phyloP scores from a whole-genome alignment of 768 basidiomycete species.

The Rhodotorula kratochvilovae region DNA sequence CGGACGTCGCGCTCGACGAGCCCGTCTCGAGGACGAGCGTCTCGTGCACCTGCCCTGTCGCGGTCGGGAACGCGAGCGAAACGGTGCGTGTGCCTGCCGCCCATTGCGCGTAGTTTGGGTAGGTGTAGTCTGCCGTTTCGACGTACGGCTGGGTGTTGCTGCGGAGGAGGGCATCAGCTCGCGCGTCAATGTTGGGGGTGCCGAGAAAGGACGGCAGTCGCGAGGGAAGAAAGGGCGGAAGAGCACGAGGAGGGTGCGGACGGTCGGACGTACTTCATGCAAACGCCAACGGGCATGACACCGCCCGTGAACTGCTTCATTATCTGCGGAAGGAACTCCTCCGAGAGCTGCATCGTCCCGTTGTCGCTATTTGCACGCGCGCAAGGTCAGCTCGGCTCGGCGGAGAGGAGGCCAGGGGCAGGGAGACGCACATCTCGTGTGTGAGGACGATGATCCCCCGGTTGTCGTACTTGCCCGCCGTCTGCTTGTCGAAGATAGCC shows the following conservation, averaged over 20 bases:
- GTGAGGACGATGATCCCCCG: constrained; percentile 45
- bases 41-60: neutral
- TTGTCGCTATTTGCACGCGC: constrained; percentile 33
- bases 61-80: constrained; percentile 31
- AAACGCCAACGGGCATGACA: constrained; percentile 45
- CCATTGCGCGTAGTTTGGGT: constrained; percentile 34
- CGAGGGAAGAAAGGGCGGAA: neutral
- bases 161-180: neutral
- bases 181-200: too few species aligned
- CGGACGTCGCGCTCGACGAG: neutral
- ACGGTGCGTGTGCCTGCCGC: constrained; percentile 21
- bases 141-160: constrained; percentile 46
- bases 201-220: too few species aligned
- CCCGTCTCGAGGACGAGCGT: neutral
- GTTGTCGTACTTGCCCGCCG: constrained; percentile 43
- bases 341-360: constrained; percentile 46
- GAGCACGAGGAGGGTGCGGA: neutral
- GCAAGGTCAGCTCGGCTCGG: too few species aligned
- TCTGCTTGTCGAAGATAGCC: constrained; percentile 38
- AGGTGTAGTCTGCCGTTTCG: constrained; percentile 34
- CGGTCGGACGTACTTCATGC: constrained; percentile 23
- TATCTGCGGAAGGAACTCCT: constrained; percentile 43
- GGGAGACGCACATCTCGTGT: constrained; percentile 44
- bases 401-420: neutral
- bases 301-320: constrained; percentile 44